Conservation (phyloP, 1,284 basidiomycete genomes). For the Microbotryum saponariae region DNA sequence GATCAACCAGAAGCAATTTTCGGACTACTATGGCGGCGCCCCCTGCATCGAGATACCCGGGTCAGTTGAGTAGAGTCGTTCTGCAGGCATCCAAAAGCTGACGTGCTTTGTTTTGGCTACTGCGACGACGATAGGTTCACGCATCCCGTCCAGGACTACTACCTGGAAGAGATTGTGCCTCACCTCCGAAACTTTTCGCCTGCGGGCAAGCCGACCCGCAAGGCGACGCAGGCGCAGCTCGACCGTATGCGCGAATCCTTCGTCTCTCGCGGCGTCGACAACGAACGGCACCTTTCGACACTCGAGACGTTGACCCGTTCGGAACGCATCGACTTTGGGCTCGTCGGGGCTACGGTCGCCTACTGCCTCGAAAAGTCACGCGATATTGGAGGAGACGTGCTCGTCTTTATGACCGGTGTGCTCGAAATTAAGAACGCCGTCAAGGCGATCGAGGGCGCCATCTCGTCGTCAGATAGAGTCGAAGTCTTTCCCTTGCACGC, state of each 20-base stretch:
- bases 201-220: constrained; percentile 42
- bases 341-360: constrained; percentile 46
- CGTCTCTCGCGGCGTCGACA: constrained; percentile 32
- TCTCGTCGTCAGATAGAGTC: constrained; percentile 42
- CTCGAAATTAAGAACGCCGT: constrained; percentile 79
- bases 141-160: constrained; percentile 68
- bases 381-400: constrained; percentile 47
- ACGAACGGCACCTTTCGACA: constrained; percentile 38
- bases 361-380: constrained; percentile 37
- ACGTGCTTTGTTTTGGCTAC: background rate
- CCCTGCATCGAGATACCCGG: constrained; percentile 80
- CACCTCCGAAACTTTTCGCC: constrained; percentile 47
- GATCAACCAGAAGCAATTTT: constrained; percentile 76
- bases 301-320: constrained; percentile 58
- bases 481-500: constrained; percentile 79
- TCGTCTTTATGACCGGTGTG: constrained; percentile 83
- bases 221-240: constrained; percentile 49
- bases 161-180: constrained; percentile 70
- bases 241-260: constrained; percentile 30
- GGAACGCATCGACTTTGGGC: constrained; percentile 67
- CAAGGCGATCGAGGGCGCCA: constrained; percentile 50
- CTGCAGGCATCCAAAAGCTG: constrained; percentile 22
- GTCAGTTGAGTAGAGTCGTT: background rate
- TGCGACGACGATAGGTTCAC: constrained; percentile 45
- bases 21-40: constrained; percentile 69